Base-by-base conservation (phyloP, 2,329 filamentous ascomycete species). In the Botrytis medusae region DNA sequence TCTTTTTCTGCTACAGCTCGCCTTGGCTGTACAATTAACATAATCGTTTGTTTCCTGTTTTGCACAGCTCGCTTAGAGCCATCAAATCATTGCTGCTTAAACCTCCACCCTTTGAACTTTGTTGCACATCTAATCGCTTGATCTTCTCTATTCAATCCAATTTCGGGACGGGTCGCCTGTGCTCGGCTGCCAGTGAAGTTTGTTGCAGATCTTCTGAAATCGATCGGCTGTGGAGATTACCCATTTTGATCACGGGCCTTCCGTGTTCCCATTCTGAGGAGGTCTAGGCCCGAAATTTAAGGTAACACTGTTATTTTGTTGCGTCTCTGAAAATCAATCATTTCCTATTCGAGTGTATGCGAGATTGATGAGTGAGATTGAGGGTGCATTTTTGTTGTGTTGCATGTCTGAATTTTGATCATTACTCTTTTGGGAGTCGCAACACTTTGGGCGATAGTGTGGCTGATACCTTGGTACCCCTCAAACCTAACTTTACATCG, bases 341-440 rank as follows among this genome's bases (percentile, higher is more conserved):
- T 72, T 72, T 68, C 71, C 71, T 46, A 34, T 72, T 69, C 40
- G 44, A 67, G 63, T 54, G 18, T 12, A n/a, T 44, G 8, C 37
- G 29, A 67, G 18, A 67, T 67, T 71, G 60, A 51, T 25, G 37
- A 4, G 29, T 29, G 34, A 51, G n/a, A 29, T 54, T 40, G 37
- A 60, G 32, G 8, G 25, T 10, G 25, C 20, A 7, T 34, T 46
- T 69, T 25, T 7, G 12, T 22, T 70, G 37, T 62, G 29, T 46
- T 72, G 70, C 70, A 72, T 54, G 48, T 72, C 70, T 57, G 20
- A 37, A 72, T 29, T 59, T 65, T 40, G 59, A 67, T 71, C 71
- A 72, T 72, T 72, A n/a, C 71, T 67, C 6, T 60, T 72, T 68
- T 60, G 32, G 71, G 62, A 48, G 51, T 8, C 14, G 40, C 29